A percentile compares a stretch with the other conserved stretches of the same genome.
Conservation (phyloP, 2,329 filamentous ascomycete species). For the Colletotrichum plurivorum region DNA sequence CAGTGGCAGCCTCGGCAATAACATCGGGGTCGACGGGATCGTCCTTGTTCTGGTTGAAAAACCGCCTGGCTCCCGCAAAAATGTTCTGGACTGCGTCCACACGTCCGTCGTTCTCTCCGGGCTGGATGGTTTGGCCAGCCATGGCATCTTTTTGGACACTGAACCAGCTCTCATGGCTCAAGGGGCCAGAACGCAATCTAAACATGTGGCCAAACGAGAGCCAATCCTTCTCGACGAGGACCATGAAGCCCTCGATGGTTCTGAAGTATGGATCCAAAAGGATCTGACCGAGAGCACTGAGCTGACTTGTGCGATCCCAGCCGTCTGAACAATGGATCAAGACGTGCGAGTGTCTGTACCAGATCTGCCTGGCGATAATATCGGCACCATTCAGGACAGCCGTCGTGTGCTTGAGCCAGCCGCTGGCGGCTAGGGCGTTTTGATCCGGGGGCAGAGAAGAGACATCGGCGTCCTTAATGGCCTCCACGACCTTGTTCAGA, state of each 20-base stretch:
- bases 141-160: slow-evolving; percentile 84
- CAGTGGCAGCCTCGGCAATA: slow-evolving; percentile 55
- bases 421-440: slow-evolving; percentile 85
- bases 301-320: slow-evolving; percentile 96
- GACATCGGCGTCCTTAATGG: slow-evolving; percentile 92
- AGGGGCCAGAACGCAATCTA: slow-evolving; percentile 87
- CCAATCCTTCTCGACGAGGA: slow-evolving; percentile 97
- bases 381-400: slow-evolving; percentile 87
- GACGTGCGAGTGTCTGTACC: slow-evolving; percentile 93
- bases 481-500: slow-evolving; percentile 87
- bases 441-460: slow-evolving; percentile 85
- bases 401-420: slow-evolving; percentile 91
- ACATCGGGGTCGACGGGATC: slow-evolving; percentile 74
- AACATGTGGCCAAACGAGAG: slow-evolving; percentile 99
- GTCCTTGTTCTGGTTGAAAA: slow-evolving; percentile 83
- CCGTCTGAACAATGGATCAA: slow-evolving; percentile 98
- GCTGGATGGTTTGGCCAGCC: slow-evolving; percentile 74
- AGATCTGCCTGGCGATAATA: slow-evolving; percentile 88
- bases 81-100: slow-evolving; percentile 89
- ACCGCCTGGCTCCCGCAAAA: slow-evolving; percentile 85
- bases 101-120: slow-evolving; percentile 72
- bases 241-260: slow-evolving; percentile 94
- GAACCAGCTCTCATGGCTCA: slow-evolving; percentile 97
- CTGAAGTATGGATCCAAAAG: slow-evolving; percentile 97
- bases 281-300: slow-evolving; percentile 91